These are phyloP conservation scores for Strobilomyces confusus DNA, from an alignment of 768 basidiomycete genomes.

Conservation along the genomic window DNA sequence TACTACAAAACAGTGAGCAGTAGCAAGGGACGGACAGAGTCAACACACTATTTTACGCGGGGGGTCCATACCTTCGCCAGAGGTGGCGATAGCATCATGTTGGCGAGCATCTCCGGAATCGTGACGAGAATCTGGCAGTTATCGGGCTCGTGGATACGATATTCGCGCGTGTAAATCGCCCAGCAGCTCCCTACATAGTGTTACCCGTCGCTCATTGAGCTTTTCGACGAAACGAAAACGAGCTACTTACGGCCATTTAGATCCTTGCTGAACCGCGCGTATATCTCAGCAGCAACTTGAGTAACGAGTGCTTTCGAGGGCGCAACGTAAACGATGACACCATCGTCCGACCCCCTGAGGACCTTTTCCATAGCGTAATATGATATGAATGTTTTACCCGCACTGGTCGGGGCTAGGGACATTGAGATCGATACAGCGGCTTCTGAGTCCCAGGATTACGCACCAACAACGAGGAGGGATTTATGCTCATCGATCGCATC, in stretches of 20 bases:
- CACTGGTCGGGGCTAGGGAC: slow-evolving; percentile 58
- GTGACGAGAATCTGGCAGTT: slow-evolving; percentile 73
- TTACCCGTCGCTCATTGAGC: background rate
- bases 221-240: background rate
- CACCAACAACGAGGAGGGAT: slow-evolving; percentile 66
- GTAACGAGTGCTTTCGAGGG: slow-evolving; percentile 73
- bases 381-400: slow-evolving; percentile 75
- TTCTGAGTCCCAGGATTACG: slow-evolving; percentile 6
- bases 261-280: slow-evolving; percentile 62
- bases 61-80: slow-evolving; percentile 60
- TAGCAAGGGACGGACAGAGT: background rate
- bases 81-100: slow-evolving; percentile 65
- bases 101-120: slow-evolving; percentile 66
- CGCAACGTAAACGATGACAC: slow-evolving; percentile 67
- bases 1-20: background rate
- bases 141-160: slow-evolving; percentile 56
- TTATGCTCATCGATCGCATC: slow-evolving; percentile 56
- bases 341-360: slow-evolving; percentile 58
- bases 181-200: slow-evolving; percentile 48
- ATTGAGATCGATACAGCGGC: background rate
- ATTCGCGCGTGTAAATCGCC: slow-evolving; percentile 66
- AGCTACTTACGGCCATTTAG: slow-evolving; percentile 40
- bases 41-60: slow-evolving; percentile 51
- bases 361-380: slow-evolving; percentile 76
- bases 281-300: slow-evolving; percentile 72